Evolutionary conservation across 208 protist genomes (phyloP).

Genomic region (Phytomonas francai): DNA sequence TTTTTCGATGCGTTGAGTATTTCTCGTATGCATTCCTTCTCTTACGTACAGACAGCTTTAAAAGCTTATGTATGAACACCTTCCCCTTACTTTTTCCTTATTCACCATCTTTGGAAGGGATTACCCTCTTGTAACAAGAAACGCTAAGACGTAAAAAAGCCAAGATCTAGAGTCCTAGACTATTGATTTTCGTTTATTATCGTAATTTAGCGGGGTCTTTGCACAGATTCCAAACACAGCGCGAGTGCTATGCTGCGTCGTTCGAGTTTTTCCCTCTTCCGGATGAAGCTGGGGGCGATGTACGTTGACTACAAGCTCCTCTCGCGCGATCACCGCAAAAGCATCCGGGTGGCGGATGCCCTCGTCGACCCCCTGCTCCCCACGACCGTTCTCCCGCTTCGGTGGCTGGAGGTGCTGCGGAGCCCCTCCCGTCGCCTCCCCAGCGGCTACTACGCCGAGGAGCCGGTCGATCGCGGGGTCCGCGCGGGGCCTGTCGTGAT

Average conservation of each 20-base stretch:
- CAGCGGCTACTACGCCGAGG: conserved; percentile 67
- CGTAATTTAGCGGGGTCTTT: too few species aligned
- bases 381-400: conserved; percentile 56
- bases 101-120: too few species aligned
- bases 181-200: too few species aligned
- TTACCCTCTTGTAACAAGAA: too few species aligned
- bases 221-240: too few species aligned
- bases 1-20: too few species aligned
- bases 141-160: too few species aligned
- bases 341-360: conserved; percentile 69
- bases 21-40: too few species aligned
- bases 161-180: too few species aligned
- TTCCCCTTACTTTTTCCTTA: too few species aligned
- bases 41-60: too few species aligned
- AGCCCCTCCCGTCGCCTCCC: conserved; percentile 55
- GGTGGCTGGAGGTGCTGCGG: conserved; percentile 75
- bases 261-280: conserved; percentile 26
- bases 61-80: too few species aligned
- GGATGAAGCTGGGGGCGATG: conserved; percentile 62
- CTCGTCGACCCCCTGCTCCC: conserved; percentile 60
- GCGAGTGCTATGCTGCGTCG: conserved; percentile 27
- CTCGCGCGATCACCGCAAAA: conserved; percentile 69
- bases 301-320: conserved; percentile 79
- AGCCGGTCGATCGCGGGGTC: conserved; percentile 40
- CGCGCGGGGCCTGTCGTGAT: conserved; percentile 73